phyloP scores from a whole-genome alignment of 306 rosid species.

The Acacia melanoxylon region DNA sequence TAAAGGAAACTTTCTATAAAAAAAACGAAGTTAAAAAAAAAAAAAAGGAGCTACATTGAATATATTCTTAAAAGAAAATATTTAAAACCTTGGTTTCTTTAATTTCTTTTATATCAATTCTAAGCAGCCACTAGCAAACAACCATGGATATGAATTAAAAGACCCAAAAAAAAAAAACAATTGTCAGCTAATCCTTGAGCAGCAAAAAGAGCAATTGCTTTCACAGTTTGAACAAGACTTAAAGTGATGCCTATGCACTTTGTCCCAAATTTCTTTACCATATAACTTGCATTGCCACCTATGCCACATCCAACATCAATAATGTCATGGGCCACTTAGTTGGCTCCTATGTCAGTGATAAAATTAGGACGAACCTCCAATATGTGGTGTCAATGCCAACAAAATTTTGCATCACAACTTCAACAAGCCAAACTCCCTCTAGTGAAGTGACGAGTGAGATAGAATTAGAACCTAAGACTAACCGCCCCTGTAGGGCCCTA shows the following conservation, averaged over 20 bases:
- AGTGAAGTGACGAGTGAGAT: background rate
- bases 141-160: background rate
- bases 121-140: background rate
- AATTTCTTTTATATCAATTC: background rate
- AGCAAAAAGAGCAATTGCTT: conserved; percentile 78
- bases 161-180: background rate
- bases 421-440: background rate
- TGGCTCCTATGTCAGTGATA: conserved; percentile 13
- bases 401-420: background rate
- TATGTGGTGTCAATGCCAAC: background rate
- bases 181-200: conserved; percentile 56
- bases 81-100: background rate
- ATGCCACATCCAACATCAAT: conserved; percentile 95
- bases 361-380: background rate
- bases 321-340: conserved; percentile 37
- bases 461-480: background rate
- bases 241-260: conserved; percentile 74
- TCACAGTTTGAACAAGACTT: conserved; percentile 79
- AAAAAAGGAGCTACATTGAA: background rate
- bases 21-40: background rate
- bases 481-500: background rate
- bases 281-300: conserved; percentile 81
- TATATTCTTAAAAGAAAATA: background rate
- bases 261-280: conserved; percentile 66
- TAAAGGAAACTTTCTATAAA: conserved; percentile 59